Base-by-base conservation (phyloP, 2,329 filamentous ascomycete genomes). In the Fusarium armeniacum region DNA sequence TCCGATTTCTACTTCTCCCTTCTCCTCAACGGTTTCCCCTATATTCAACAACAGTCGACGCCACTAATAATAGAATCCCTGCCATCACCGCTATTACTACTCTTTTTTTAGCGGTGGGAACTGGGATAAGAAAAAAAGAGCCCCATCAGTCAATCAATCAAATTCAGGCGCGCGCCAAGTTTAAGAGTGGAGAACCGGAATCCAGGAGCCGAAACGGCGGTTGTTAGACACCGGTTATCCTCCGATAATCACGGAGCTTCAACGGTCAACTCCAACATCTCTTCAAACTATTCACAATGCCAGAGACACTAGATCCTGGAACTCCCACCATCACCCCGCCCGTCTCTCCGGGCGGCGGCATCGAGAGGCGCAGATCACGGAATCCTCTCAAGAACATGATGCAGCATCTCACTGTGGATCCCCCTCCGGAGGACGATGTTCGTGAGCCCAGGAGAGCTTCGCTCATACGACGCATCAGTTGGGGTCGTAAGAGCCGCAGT, bases 371-470 rank as follows among this genome's bases (percentile, higher is more conserved):
- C 36, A 72, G 78, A 26, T 80, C 77, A 50, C 76, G 74, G 71
- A 79, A 79, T 62, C 77, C 77, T 52, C 70, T 80, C 47, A 76
- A 73, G 52, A 79, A 75, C 59, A 79, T 80, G 76, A 79, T 80
- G 74, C 77, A 79, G 63, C 78, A 80, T 59, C 77, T 80, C 49
- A 78, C 78, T 33, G 78, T 80, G 51, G 78, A 80, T 32, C 65
- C 74, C 10, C 71, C 76, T 9, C 69, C 75, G 35, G 72, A 74
- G 32, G 73, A 78, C 22, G 72, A 74, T 10, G 71, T 72, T 28
- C 69, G 73, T 20, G 62, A 75, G 38, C 70, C 76, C 3, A 70
- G 76, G n/a, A 74, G 75, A 44, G 66, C 67, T 13, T 79, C 77
- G 11, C 71, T 80, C 52, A 80, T 80, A n/a, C 77, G 78, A 32